Evolutionary conservation across 345 rosid species (phyloP).

Genomic region (Garcia nutans): DNA sequence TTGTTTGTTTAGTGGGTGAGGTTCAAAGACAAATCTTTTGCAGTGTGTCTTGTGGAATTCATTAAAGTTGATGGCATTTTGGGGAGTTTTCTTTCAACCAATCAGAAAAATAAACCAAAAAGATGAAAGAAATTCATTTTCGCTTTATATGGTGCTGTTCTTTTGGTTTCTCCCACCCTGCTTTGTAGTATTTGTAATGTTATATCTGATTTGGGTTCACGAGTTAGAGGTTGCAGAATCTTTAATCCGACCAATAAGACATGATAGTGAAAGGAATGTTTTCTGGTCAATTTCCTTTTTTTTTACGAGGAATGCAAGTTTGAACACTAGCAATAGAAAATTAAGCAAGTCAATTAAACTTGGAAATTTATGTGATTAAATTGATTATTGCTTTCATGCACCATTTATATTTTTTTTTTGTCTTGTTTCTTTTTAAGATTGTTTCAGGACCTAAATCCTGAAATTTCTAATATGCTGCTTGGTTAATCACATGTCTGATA

Average conservation of each 20-base stretch:
- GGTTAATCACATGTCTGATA: background rate
- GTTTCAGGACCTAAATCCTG: background rate
- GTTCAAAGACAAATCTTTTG: background rate
- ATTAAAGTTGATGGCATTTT: background rate
- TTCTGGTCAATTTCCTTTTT: background rate
- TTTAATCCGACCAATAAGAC: background rate
- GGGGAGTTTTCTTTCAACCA: background rate
- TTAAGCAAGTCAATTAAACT: no score
- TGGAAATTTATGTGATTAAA: no score
- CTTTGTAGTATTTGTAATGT: background rate
- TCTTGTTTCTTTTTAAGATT: no score
- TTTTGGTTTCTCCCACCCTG: background rate
- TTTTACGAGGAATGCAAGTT: background rate
- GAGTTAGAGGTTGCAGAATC: background rate
- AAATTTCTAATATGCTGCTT: background rate
- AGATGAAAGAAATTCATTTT: background rate
- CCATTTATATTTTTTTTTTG: no score
- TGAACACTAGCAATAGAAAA: no score
- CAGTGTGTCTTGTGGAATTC: background rate
- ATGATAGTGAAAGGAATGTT: background rate
- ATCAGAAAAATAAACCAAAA: background rate
- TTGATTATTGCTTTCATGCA: no score
- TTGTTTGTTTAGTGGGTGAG: background rate
- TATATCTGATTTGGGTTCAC: background rate
- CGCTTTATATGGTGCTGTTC: background rate